phyloP scores from a whole-genome alignment of 345 rosid species.

The Raphanus sativus region DNA sequence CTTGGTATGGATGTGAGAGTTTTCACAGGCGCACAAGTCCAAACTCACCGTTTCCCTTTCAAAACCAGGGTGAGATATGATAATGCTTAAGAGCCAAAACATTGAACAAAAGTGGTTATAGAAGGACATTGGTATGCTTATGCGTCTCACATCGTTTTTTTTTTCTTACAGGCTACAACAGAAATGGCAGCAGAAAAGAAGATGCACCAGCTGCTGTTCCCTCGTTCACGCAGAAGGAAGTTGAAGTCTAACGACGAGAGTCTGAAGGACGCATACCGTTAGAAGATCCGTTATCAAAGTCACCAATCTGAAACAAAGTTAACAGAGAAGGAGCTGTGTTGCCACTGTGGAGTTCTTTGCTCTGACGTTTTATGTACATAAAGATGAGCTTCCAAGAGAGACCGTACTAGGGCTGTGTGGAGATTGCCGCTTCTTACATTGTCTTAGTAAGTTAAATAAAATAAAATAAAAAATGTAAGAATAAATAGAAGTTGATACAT shows the following conservation, averaged over 20 bases:
- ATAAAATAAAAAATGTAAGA: background rate
- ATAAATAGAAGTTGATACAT: slow-evolving; percentile 37
- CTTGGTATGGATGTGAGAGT: slow-evolving; percentile 91
- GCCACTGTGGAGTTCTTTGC: slow-evolving; percentile 35
- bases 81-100: background rate
- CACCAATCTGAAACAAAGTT: background rate
- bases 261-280: slow-evolving; percentile 29
- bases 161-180: slow-evolving; percentile 57
- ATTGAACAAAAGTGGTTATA: background rate
- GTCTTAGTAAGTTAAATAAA: slow-evolving; percentile 17
- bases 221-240: slow-evolving; percentile 79
- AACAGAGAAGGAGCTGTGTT: slow-evolving; percentile 27
- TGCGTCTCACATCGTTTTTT: slow-evolving; percentile 11
- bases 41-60: slow-evolving; percentile 94
- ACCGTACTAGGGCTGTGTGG: slow-evolving; percentile 20
- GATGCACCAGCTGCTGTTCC: slow-evolving; percentile 77
- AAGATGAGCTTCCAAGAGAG: slow-evolving; percentile 26
- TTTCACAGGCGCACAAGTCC: slow-evolving; percentile 66
- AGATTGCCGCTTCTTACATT: slow-evolving; percentile 26
- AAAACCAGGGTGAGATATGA: slow-evolving; percentile 70
- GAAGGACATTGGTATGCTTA: background rate
- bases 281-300: background rate
- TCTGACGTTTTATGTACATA: slow-evolving; percentile 37
- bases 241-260: slow-evolving; percentile 50
- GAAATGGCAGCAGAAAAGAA: slow-evolving; percentile 84